Evolutionary conservation across 805 yeast genomes (phyloP).

Genomic region (Candida maesae): DNA sequence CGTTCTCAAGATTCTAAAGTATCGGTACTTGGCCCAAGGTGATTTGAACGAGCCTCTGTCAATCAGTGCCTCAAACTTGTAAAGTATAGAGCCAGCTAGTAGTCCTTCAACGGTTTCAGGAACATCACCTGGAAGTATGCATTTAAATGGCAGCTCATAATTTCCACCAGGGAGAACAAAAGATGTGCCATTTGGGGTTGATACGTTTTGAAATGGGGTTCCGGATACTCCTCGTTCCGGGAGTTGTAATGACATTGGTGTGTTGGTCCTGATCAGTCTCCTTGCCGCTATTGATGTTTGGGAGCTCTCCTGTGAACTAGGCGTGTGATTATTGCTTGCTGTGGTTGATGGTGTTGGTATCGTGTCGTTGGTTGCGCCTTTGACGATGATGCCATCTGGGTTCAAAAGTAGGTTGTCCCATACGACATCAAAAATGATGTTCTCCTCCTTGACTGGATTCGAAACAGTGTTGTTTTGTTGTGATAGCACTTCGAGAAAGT

Average conservation of each 20-base stretch:
- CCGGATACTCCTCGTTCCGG: slow-evolving; percentile 30
- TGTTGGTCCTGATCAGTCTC: slow-evolving; percentile 20
- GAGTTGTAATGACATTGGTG: slow-evolving; percentile 26
- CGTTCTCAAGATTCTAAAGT: slow-evolving; percentile 77
- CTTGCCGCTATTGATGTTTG: slow-evolving; percentile 9
- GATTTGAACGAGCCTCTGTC: slow-evolving; percentile 58
- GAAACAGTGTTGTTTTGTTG: slow-evolving; percentile 35
- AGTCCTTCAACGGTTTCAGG: slow-evolving; percentile 90
- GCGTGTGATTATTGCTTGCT: neutral
- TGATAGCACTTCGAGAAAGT: slow-evolving; percentile 44
- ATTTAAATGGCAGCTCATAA: slow-evolving; percentile 82
- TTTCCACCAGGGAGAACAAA: slow-evolving; percentile 61
- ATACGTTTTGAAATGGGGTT: slow-evolving; percentile 31
- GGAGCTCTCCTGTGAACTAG: neutral
- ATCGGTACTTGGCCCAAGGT: slow-evolving; percentile 46
- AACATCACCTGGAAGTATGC: slow-evolving; percentile 70
- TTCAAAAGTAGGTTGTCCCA: slow-evolving; percentile 58
- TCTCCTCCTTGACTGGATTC: slow-evolving; percentile 45
- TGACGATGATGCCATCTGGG: slow-evolving; percentile 27
- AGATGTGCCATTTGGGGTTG: slow-evolving; percentile 22
- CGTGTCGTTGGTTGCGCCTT: slow-evolving; percentile 3
- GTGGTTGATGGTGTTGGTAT: slow-evolving; percentile 2
- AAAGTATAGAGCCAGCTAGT: slow-evolving; percentile 70
- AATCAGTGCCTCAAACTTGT: slow-evolving; percentile 69
- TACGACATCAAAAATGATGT: slow-evolving; percentile 59